Conservation (phyloP, 1,284 basidiomycete species). For the Lentinula novae-zelandiae region DNA sequence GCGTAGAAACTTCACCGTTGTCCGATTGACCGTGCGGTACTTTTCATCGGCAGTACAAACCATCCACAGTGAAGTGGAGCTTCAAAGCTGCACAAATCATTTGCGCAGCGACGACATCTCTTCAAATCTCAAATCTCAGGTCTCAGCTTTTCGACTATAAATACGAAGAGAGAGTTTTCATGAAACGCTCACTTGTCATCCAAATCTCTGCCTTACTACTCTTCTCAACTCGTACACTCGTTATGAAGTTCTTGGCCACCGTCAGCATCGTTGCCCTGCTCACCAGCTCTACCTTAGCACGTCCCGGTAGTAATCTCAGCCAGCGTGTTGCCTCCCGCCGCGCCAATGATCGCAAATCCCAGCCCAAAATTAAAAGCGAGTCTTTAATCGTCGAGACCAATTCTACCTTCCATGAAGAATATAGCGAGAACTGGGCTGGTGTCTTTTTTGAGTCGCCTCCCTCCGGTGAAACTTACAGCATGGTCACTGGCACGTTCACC, state of each 20-base stretch:
- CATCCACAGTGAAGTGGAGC: neutral
- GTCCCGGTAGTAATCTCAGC: neutral
- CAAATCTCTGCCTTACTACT: neutral
- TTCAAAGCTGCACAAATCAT: neutral
- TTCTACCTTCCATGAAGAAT: constrained; percentile 13
- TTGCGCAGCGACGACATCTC: neutral
- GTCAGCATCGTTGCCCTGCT: neutral
- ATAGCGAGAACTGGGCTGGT: constrained; percentile 24
- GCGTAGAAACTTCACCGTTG: neutral
- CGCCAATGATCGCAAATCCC: neutral
- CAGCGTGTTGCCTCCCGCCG: constrained; percentile 6
- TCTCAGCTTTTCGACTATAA: neutral
- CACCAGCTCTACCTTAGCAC: neutral
- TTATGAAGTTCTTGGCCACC: constrained; percentile 6
- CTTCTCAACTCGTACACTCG: neutral
- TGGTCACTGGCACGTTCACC: constrained; percentile 17
- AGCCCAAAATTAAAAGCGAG: neutral
- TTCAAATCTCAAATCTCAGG: neutral
- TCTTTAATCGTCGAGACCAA: neutral
- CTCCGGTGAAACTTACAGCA: constrained; percentile 13
- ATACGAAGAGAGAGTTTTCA: neutral
- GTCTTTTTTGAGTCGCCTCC: constrained; percentile 18
- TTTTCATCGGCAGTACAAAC: neutral
- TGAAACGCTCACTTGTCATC: neutral
- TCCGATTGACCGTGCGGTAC: neutral